Conservation (phyloP, 305 asterid genomes). For the Solanum hybrid region DNA sequence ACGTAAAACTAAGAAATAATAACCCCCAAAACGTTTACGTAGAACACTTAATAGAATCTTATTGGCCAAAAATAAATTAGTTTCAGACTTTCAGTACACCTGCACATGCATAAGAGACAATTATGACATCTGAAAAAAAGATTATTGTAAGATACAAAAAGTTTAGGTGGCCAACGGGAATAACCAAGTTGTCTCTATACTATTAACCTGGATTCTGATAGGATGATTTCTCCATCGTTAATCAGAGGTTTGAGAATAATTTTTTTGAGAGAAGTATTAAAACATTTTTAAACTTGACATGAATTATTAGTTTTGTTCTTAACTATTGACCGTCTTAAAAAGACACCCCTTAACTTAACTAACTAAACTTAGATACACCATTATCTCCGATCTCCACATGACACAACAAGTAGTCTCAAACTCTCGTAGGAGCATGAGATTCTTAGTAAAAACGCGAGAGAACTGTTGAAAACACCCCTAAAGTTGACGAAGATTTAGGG, state of each 20-base stretch:
- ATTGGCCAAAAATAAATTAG: not conserved
- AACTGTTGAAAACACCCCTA: not conserved
- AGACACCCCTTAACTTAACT: not conserved
- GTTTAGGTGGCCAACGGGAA: not conserved
- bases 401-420: not conserved
- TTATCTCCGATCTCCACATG: not conserved
- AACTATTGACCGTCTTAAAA: too few species aligned
- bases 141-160: not conserved
- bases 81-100: not conserved
- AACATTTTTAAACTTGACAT: too few species aligned
- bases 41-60: not conserved
- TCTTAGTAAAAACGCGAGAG: not conserved
- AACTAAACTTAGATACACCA: not conserved
- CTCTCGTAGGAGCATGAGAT: not conserved
- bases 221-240: not conserved
- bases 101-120: slow-evolving; percentile 3
- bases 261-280: too few species aligned
- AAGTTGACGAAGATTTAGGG: not conserved
- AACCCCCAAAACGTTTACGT: not conserved
- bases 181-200: not conserved
- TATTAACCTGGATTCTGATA: not conserved
- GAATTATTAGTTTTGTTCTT: too few species aligned
- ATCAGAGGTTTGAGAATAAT: not conserved
- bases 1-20: not conserved
- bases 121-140: not conserved